phyloP scores from a whole-genome alignment of 345 rosid species.

The Schrenkiella parvula region DNA sequence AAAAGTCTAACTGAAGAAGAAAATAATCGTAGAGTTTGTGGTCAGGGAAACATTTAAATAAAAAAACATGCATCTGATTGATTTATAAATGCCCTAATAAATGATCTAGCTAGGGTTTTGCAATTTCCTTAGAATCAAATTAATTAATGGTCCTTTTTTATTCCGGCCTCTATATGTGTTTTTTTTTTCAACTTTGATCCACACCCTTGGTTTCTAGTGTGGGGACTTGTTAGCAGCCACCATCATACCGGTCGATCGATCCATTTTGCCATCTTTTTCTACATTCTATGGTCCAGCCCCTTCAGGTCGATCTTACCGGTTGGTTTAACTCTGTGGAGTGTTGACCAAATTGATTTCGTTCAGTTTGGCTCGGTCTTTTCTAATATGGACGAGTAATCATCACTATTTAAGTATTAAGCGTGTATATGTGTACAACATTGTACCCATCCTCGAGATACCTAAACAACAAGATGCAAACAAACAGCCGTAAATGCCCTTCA shows the following conservation, averaged over 20 bases:
- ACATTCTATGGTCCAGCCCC: conserved; percentile 31
- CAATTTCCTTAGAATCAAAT: conserved; percentile 15
- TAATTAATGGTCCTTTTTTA: conserved; percentile 23
- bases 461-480: conserved; percentile 33
- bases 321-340: conserved; percentile 19
- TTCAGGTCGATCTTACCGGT: conserved; percentile 33
- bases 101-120: conserved; percentile 22
- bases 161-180: conserved; percentile 19
- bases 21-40: conserved; percentile 8
- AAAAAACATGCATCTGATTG: not conserved
- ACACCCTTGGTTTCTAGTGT: conserved; percentile 34
- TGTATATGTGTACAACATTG: conserved; percentile 15
- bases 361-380: conserved; percentile 2
- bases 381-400: conserved; percentile 19
- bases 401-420: conserved; percentile 23
- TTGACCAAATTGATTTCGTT: conserved; percentile 16
- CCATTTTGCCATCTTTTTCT: conserved; percentile 28
- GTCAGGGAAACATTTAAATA: not conserved
- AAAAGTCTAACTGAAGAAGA: not conserved
- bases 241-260: conserved; percentile 22
- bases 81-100: conserved; percentile 15
- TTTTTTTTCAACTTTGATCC: conserved; percentile 31
- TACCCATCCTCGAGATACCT: conserved; percentile 25
- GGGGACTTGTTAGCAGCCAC: conserved; percentile 31
- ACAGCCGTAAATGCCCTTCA: conserved; percentile 24